These are phyloP conservation scores for Phytopythium chamaehyphon DNA, from an alignment of 352 stramenopile species.

Conservation along the genomic window DNA sequence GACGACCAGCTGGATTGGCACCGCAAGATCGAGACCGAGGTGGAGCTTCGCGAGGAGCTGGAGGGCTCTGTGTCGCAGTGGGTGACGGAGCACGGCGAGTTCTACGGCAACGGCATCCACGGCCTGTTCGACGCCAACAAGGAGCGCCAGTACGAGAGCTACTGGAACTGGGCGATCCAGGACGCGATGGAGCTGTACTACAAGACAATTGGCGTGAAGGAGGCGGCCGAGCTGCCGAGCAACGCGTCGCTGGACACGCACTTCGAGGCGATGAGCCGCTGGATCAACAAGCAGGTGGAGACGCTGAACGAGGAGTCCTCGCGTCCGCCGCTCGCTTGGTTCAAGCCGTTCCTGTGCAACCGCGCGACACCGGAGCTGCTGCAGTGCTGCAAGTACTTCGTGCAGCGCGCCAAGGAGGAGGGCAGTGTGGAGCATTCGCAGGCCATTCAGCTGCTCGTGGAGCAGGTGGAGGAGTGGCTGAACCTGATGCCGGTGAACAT, in stretches of 20 bases:
- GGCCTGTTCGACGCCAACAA: slow-evolving; percentile 68
- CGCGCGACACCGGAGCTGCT: slow-evolving; percentile 64
- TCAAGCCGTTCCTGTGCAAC: slow-evolving; percentile 68
- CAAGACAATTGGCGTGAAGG: slow-evolving; percentile 27
- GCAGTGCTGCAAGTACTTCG: slow-evolving; percentile 45
- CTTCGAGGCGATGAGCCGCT: slow-evolving; percentile 51
- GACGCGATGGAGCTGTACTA: slow-evolving; percentile 66
- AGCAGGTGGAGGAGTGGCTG: slow-evolving; percentile 54
- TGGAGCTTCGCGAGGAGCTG: slow-evolving; percentile 45
- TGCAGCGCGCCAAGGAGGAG: slow-evolving; percentile 35
- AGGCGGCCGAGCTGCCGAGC: slow-evolving; percentile 15
- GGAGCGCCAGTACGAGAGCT: slow-evolving; percentile 74
- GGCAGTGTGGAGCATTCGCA: slow-evolving; percentile 42
- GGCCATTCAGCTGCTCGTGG: slow-evolving; percentile 51
- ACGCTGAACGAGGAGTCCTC: slow-evolving; percentile 28
- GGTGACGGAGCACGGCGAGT: slow-evolving; percentile 53
- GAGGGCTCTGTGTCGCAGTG: slow-evolving; percentile 48
- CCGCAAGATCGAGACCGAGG: slow-evolving; percentile 45
- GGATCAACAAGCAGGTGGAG: slow-evolving; percentile 50
- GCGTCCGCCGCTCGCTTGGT: slow-evolving; percentile 44
- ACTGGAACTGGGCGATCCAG: slow-evolving; percentile 80
- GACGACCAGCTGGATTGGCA: slow-evolving; percentile 49
- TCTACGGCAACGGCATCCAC: slow-evolving; percentile 48
- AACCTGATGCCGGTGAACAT: slow-evolving; percentile 53
- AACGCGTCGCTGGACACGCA: slow-evolving; percentile 28